Base-by-base conservation (phyloP, 2,329 filamentous ascomycete genomes). In the Alternaria brassicicola region DNA sequence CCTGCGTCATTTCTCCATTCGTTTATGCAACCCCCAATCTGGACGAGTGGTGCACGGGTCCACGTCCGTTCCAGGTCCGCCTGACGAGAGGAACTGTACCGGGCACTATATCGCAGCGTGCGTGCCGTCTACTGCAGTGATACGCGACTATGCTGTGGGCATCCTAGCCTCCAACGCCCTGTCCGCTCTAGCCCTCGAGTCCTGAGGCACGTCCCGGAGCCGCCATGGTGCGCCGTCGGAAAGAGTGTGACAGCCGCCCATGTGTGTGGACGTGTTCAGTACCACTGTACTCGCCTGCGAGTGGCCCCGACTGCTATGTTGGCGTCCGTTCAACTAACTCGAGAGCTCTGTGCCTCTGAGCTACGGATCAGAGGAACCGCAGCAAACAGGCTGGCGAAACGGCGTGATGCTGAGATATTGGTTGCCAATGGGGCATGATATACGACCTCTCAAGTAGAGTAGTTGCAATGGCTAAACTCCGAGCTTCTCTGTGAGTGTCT, bases 401-500 rank as follows among this genome's bases (percentile, higher is more conserved):
- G 42, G 53, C 50, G 56, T 55, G 52, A 42, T 57, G 36, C 54
- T 64, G 59, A 64, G 60, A 71, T 67, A 68, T 73, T 72, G 67
- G 70, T 65, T 65, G 56, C 61, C 65, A 63, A 68, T 66, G 62
- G 55, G 54, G 43, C 61, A 57, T 67, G 70, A 72, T 72, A 72
- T 69, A 67, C 68, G 42, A 56, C 60, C 67, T 70, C 62, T 69
- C 66, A 65, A 70, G 69, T 72, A 71, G 64, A 69, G 67, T 74
- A 72, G 65, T 67, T 68, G 53, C 57, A 66, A 65, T 69, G 70
- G 70, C 74, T 75, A 74, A 74, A 74, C 63, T 67, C 54, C 58
- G 62, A 66, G 54, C 60, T 55, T 55, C 38, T 66, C 61, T 69
- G 57, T 72, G 65, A 68, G 48, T 70, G 66, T 65, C 65, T 54